Conservation (phyloP, 2,329 filamentous ascomycete genomes). For the Phaeosphaeria sp. region DNA sequence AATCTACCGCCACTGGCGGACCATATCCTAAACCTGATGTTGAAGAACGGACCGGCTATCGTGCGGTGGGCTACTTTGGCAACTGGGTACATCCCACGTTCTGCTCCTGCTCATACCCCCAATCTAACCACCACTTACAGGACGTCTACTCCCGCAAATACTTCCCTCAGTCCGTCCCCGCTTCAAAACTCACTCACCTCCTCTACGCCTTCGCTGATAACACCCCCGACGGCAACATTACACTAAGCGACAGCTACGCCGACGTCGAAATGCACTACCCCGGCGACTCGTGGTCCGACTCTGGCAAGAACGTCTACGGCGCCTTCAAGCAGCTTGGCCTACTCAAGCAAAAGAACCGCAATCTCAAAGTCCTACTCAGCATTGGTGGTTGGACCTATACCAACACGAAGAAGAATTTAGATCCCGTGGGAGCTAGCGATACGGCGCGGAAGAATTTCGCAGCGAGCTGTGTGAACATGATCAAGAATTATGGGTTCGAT, state of each 20-base stretch:
- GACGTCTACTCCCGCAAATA: slow-evolving; percentile 88
- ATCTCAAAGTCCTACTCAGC: slow-evolving; percentile 80
- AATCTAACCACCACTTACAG: slow-evolving; percentile 44
- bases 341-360: slow-evolving; percentile 76
- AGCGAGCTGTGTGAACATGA: slow-evolving; percentile 71
- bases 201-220: slow-evolving; percentile 94
- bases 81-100: slow-evolving; percentile 61
- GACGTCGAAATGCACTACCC: slow-evolving; percentile 63
- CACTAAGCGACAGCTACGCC: slow-evolving; percentile 36
- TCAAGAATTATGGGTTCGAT: slow-evolving; percentile 79
- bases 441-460: slow-evolving; percentile 71
- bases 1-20: not conserved
- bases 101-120: no score
- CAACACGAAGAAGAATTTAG: slow-evolving; percentile 68
- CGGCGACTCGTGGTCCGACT: slow-evolving; percentile 68
- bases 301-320: slow-evolving; percentile 77
- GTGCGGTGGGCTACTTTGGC: slow-evolving; percentile 70
- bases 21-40: not conserved
- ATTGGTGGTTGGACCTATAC: slow-evolving; percentile 85
- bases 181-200: slow-evolving; percentile 82
- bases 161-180: slow-evolving; percentile 82
- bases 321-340: slow-evolving; percentile 78
- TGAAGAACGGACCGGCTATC: slow-evolving; percentile 16
- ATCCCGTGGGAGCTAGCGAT: slow-evolving; percentile 66
- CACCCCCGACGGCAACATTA: slow-evolving; percentile 75